These are phyloP conservation scores for Pestalotiopsis sp. DNA, from an alignment of 2,329 filamentous ascomycete genomes.

Conservation along the genomic window DNA sequence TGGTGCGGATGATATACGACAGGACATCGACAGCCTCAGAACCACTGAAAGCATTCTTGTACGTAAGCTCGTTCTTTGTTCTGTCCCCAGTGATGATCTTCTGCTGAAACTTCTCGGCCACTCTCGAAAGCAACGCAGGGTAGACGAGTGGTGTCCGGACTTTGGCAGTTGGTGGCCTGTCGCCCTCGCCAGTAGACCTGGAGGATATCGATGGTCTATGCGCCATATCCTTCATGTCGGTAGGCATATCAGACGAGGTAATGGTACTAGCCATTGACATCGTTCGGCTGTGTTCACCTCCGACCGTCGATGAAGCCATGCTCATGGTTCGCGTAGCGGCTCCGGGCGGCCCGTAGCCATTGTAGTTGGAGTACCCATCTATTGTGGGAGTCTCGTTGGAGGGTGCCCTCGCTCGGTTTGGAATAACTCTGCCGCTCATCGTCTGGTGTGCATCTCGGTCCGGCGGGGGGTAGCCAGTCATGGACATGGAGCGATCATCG, in stretches of 20 bases:
- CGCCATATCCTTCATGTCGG: conserved; percentile 53
- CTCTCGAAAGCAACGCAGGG: conserved; percentile 88
- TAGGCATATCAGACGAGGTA: conserved; percentile 64
- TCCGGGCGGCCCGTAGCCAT: conserved; percentile 47
- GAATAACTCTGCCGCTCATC: conserved; percentile 90
- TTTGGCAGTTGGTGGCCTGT: conserved; percentile 61
- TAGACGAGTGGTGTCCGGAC: conserved; percentile 85
- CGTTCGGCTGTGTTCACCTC: conserved; percentile 59
- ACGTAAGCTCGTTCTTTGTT: conserved; percentile 94
- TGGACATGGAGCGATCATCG: conserved; percentile 93
- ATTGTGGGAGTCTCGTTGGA: conserved; percentile 42
- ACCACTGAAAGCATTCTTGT: conserved; percentile 96
- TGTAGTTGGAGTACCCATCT: conserved; percentile 36
- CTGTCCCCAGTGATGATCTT: conserved; percentile 84
- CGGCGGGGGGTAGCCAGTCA: conserved; percentile 78
- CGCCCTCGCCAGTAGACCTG: conserved; percentile 51
- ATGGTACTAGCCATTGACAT: conserved; percentile 94
- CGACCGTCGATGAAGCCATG: conserved; percentile 58
- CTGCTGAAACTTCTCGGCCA: conserved; percentile 89
- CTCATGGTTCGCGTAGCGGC: conserved; percentile 62
- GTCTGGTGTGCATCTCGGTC: conserved; percentile 85
- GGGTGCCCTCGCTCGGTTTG: conserved; percentile 61
- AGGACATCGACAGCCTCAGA: conserved; percentile 95
- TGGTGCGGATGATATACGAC: conserved; percentile 95
- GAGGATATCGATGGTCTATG: conserved; percentile 61